Conservation (phyloP, 176 grass and related monocot species). For the Hordeum marinum region DNA sequence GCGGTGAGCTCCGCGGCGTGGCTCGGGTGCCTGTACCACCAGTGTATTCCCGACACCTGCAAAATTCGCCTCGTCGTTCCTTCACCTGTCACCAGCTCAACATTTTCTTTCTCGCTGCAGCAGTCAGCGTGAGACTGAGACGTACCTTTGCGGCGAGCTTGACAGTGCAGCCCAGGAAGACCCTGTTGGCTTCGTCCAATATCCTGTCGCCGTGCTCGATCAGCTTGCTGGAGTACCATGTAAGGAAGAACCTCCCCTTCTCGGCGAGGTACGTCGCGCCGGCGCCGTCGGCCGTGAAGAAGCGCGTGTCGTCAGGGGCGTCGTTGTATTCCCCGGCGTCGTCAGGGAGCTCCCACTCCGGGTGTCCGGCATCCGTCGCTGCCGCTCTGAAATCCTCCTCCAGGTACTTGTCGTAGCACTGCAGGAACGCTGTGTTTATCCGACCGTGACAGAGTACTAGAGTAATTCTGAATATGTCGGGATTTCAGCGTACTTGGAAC, state of each 20-base stretch:
- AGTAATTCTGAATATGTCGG: neutral
- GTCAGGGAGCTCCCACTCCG: conserved; percentile 56
- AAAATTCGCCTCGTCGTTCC: neutral
- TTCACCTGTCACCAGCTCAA: neutral
- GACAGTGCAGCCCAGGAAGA: conserved; percentile 56
- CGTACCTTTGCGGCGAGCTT: conserved; percentile 63
- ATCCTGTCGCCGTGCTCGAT: conserved; percentile 59
- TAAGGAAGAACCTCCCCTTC: conserved; percentile 67
- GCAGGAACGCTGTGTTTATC: conserved; percentile 12
- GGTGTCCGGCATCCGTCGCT: conserved; percentile 34
- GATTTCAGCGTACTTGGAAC: conserved; percentile 44
- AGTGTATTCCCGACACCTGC: conserved; percentile 72
- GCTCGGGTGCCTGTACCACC: conserved; percentile 76
- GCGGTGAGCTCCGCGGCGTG: conserved; percentile 81
- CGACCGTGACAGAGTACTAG: neutral
- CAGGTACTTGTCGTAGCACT: conserved; percentile 83
- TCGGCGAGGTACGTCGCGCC: conserved; percentile 44
- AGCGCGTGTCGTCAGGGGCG: conserved; percentile 51
- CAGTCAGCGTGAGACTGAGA: neutral
- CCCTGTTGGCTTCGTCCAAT: conserved; percentile 52
- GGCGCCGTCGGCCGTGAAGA: conserved; percentile 49
- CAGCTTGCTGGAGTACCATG: conserved; percentile 77
- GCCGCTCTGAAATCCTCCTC: conserved; percentile 57
- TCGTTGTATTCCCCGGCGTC: conserved; percentile 52
- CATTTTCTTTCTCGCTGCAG: neutral